Evolutionary conservation across 441 rosid species (phyloP).

Genomic region (Pelargonium australe): DNA sequence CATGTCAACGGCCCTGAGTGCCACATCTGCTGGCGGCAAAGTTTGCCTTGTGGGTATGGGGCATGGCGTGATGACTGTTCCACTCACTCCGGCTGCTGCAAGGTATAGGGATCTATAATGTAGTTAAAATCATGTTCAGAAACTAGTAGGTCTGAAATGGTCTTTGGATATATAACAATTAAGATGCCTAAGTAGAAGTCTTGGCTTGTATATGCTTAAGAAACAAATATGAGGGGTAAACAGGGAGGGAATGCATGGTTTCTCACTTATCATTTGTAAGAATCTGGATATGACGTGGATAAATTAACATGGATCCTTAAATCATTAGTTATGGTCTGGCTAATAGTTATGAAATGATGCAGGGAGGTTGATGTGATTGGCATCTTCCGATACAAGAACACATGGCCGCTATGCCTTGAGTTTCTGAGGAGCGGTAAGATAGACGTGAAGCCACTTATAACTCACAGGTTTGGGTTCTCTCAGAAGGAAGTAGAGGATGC

Average conservation of each 20-base stretch:
- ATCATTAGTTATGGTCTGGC: no score
- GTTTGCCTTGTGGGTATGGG: slow-evolving; percentile 97
- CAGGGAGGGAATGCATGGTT: no score
- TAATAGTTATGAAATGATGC: slow-evolving; percentile 5
- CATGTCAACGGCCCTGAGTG: slow-evolving; percentile 72
- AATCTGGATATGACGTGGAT: no score
- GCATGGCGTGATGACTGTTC: slow-evolving; percentile 69
- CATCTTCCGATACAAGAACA: slow-evolving; percentile 75
- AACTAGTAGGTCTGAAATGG: neutral
- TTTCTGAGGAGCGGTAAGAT: slow-evolving; percentile 73
- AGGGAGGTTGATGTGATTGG: slow-evolving; percentile 88
- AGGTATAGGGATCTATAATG: slow-evolving; percentile 36
- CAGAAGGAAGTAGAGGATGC: slow-evolving; percentile 72
- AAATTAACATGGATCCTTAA: no score
- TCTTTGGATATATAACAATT: neutral
- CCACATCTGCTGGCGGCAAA: slow-evolving; percentile 68
- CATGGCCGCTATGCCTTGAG: slow-evolving; percentile 77
- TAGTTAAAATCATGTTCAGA: neutral
- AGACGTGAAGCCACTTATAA: slow-evolving; percentile 79
- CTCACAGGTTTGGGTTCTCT: slow-evolving; percentile 83
- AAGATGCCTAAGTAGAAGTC: neutral
- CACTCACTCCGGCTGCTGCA: slow-evolving; percentile 82
- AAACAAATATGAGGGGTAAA: neutral
- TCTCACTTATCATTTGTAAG: no score
- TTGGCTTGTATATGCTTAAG: neutral